Base-by-base conservation (phyloP, 208 protist species). In the Wallacemonas collosoma region DNA sequence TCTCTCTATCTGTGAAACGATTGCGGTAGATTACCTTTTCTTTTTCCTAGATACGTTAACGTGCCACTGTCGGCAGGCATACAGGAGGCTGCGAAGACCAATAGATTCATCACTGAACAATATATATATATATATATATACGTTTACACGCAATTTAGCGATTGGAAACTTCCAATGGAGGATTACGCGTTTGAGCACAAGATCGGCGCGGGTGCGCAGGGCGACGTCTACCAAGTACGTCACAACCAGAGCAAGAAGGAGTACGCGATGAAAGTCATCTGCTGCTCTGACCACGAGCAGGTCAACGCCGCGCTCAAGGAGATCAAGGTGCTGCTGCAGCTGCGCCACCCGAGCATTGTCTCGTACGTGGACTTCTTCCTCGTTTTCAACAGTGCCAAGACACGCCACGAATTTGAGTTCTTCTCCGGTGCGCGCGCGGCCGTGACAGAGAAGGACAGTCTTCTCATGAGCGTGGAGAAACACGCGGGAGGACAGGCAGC, bases 301-400 rank as follows among this genome's bases (percentile, higher is more conserved):
- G 83, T 94, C 40, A 94, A 95, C 68, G 50, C 76, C 12, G 93
- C 93, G 5, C 72, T 97, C 14, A 87, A 92, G 70, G 93, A 97
- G 70, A 93, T 97, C 58, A 95, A 95, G 54, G 83, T 93, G 8
- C 79, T 97, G 14, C 73, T 93, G 58, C 80, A 91, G 65, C 76
- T 97, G 50, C 80, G 83, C 9, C 87, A 97, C 72, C 81, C 77
- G 6, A 77, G 91, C 75, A 89, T 97, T 64, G 90, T 95, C 11
- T 87, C 83, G n/a, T 95, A 95, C 73, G 79, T 85, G 0, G 93
- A 97, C 79, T 95, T 97, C 56, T 94, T 95, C 56, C 77, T 97
- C 66, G 63, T 94, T 26, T 93, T 91, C 76, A 85, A 94, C 77
- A 85, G 72, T 60, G 79, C 75, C 15, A 80, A 89, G 53, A 66